A percentile compares a stretch with the other conserved stretches of the same genome.
These are phyloP conservation scores for Carex pumila DNA, from an alignment of 176 grass and related monocot species.

Conservation along the genomic window DNA sequence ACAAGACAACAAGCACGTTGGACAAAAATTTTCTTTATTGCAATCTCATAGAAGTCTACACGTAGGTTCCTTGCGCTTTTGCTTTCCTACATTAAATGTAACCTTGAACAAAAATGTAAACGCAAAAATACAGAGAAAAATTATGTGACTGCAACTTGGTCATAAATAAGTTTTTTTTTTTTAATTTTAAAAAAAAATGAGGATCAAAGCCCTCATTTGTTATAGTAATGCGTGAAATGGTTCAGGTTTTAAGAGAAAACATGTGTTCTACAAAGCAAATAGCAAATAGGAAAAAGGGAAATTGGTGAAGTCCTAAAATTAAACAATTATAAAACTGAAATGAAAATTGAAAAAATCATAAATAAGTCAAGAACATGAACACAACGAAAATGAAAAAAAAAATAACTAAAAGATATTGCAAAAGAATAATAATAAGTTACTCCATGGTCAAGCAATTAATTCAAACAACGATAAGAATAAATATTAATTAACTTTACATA, in stretches of 20 bases:
- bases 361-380: neutral
- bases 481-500: neutral
- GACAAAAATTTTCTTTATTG: conserved; percentile 2
- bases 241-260: no score
- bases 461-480: neutral
- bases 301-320: no score
- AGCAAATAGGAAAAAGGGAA: no score
- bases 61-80: neutral
- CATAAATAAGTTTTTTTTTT: neutral
- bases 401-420: neutral
- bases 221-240: no score
- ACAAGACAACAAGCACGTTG: conserved; percentile 18
- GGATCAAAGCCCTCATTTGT: no score
- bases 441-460: neutral
- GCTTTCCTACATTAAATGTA: neutral
- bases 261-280: no score
- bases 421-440: neutral
- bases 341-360: no score
- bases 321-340: no score
- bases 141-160: neutral
- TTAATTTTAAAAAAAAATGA: no score
- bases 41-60: conserved; percentile 6
- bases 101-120: conserved; percentile 1
- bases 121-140: neutral
- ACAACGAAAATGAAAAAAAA: neutral